Base-by-base conservation (phyloP, 768 basidiomycete species). In the Polyporus arcularius region DNA sequence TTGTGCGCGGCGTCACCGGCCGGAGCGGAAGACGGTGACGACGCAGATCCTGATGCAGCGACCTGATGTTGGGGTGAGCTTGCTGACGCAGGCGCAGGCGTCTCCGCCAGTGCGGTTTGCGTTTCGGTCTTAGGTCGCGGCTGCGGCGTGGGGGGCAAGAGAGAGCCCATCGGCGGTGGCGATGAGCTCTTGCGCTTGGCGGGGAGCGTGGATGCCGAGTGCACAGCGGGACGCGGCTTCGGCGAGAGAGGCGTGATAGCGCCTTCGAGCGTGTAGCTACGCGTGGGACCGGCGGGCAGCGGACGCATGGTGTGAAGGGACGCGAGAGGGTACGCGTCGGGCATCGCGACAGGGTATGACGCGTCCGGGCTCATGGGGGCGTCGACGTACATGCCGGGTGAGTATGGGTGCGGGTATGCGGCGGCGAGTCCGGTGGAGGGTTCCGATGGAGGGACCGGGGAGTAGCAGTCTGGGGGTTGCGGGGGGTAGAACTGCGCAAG, bases 201-300 rank as follows among this genome's bases (percentile, higher is more conserved):
- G 8, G 50, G 55, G 18, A 21, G 16, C 18, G 12, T 4, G 43
- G 32, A 7, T 21, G 40, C 15, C n/a, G 53, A 18, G 14, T 5
- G 40, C 46, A 32, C 35, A 28, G 50, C 30, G 21, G 31, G 49
- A 26, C 38, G 26, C 12, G 48, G 65, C 40, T 38, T 45, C 18
- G 61, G 58, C n/a, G 49, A 31, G 12, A 66, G 46, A 30, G 65
- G 65, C 3, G 60, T 66, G 39, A 66, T 61, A 0, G 65, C 65
- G n/a, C 57, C 56, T 35, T 63, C 65, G 57, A 66, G 65, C 3
- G 65, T 66, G 62, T 66, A 66, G 40, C 58, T 60, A 3, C 65
- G 56, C 14, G 53, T 55, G 18, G 57, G 54, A 21, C 46, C 46
- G 48, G 14, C n/a, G 42, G 48, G 28, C 31, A 48, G 15, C 43